Conservation (phyloP, 176 grass and related monocot genomes). For the Musa beccarii region DNA sequence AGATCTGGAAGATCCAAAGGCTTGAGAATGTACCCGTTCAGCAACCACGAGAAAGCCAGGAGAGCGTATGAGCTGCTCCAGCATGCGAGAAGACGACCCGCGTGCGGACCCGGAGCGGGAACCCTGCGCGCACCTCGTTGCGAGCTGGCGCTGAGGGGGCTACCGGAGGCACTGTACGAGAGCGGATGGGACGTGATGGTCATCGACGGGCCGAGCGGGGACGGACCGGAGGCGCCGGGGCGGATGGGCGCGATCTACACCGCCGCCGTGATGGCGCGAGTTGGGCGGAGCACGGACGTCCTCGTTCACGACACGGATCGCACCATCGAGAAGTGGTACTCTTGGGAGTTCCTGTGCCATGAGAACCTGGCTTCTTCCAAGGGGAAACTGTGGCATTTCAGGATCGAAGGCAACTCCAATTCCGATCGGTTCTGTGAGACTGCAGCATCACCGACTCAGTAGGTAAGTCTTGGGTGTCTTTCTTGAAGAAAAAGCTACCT, state of each 20-base stretch:
- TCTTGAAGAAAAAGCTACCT: too few species aligned
- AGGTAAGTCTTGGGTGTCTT: not conserved
- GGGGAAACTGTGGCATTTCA: slow-evolving; percentile 68
- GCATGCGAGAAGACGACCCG: not conserved
- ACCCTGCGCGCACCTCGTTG: slow-evolving; percentile 10
- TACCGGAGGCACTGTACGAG: slow-evolving; percentile 45
- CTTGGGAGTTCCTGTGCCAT: slow-evolving; percentile 79
- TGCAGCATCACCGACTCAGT: slow-evolving; percentile 17
- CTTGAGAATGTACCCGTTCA: not conserved
- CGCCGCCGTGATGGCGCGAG: slow-evolving; percentile 17
- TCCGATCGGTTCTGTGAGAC: slow-evolving; percentile 30
- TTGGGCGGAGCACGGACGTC: slow-evolving; percentile 29
- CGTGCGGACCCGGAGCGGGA: not conserved
- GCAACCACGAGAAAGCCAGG: not conserved
- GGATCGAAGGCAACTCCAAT: slow-evolving; percentile 22
- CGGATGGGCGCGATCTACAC: slow-evolving; percentile 38
- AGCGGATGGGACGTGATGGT: slow-evolving; percentile 62
- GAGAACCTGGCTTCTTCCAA: slow-evolving; percentile 55
- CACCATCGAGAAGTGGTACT: slow-evolving; percentile 55
- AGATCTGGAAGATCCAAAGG: not conserved
- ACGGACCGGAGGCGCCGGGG: slow-evolving; percentile 27
- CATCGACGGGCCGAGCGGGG: slow-evolving; percentile 61
- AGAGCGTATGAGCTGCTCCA: slow-evolving; percentile 11
- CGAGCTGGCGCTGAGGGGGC: slow-evolving; percentile 36
- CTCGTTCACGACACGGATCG: slow-evolving; percentile 62